These are phyloP conservation scores for Solanum appendiculatum DNA, from an alignment of 257 asterid genomes.

Conservation along the genomic window DNA sequence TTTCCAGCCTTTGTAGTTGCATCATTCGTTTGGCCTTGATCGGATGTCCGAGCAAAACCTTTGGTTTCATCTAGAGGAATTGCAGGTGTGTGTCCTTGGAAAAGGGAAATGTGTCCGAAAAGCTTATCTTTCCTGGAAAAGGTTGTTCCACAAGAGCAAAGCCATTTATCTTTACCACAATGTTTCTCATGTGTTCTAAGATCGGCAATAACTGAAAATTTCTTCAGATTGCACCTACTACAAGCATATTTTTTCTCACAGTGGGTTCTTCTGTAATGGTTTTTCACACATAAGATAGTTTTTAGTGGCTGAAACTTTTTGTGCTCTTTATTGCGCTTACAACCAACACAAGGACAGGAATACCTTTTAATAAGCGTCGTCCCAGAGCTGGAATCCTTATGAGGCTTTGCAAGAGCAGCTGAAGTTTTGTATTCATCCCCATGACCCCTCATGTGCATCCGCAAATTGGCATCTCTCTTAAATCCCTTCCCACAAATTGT, in stretches of 20 bases:
- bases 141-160: slow-evolving; percentile 93
- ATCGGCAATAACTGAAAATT: slow-evolving; percentile 88
- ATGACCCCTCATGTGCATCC: slow-evolving; percentile 99
- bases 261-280: slow-evolving; percentile 91
- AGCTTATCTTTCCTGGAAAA: slow-evolving; percentile 96
- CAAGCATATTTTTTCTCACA: slow-evolving; percentile 89
- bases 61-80: slow-evolving; percentile 51
- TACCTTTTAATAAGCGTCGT: slow-evolving; percentile 63
- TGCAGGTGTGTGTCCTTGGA: slow-evolving; percentile 95
- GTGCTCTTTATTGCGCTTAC: slow-evolving; percentile 87
- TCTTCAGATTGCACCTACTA: slow-evolving; percentile 79
- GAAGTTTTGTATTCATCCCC: slow-evolving; percentile 95
- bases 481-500: slow-evolving; percentile 86
- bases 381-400: slow-evolving; percentile 48
- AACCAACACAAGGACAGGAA: slow-evolving; percentile 81
- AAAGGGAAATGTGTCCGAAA: slow-evolving; percentile 76
- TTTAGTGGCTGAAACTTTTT: slow-evolving; percentile 85
- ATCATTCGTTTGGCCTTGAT: not conserved
- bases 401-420: slow-evolving; percentile 90
- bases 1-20: slow-evolving; percentile 5
- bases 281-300: slow-evolving; percentile 75
- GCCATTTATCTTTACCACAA: slow-evolving; percentile 91
- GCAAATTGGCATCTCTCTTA: slow-evolving; percentile 81
- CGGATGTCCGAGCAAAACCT: not conserved
- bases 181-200: slow-evolving; percentile 92